phyloP scores from a whole-genome alignment of 1,139 yeast species.

The Debaryomyces sp. region DNA sequence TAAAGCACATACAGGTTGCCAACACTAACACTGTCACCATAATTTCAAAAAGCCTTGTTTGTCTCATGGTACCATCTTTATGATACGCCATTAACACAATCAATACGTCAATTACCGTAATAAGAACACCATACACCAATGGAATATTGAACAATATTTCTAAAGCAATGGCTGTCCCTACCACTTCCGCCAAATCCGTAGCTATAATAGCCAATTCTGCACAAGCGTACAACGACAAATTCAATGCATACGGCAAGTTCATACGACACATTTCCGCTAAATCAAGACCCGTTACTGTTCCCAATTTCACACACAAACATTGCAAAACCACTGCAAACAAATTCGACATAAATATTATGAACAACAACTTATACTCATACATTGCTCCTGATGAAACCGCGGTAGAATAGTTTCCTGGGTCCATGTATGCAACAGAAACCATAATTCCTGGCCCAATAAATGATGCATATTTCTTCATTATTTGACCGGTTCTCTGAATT shows the following conservation, averaged over 20 bases:
- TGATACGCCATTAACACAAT: constrained; percentile 69
- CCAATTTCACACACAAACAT: constrained; percentile 70
- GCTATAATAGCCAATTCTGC: constrained; percentile 80
- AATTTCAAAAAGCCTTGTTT: constrained; percentile 66
- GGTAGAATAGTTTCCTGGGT: constrained; percentile 81
- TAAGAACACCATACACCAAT: constrained; percentile 62
- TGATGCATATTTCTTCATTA: constrained; percentile 49
- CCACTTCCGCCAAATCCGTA: constrained; percentile 81
- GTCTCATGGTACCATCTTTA: constrained; percentile 68
- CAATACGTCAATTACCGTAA: constrained; percentile 74
- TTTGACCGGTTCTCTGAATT: neutral
- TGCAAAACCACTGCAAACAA: constrained; percentile 74
- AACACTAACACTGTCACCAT: constrained; percentile 65
- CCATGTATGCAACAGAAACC: constrained; percentile 79
- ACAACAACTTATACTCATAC: constrained; percentile 64
- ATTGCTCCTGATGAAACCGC: constrained; percentile 81
- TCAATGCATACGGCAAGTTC: constrained; percentile 60
- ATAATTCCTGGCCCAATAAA: constrained; percentile 82
- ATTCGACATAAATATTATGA: constrained; percentile 65
- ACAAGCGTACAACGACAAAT: constrained; percentile 58
- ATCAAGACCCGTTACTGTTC: constrained; percentile 78
- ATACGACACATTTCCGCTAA: constrained; percentile 75
- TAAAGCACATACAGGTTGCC: constrained; percentile 67
- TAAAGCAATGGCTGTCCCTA: constrained; percentile 77
- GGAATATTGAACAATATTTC: constrained; percentile 72